phyloP scores from a whole-genome alignment of 768 basidiomycete genomes.

The Tricholoma flavovirens region DNA sequence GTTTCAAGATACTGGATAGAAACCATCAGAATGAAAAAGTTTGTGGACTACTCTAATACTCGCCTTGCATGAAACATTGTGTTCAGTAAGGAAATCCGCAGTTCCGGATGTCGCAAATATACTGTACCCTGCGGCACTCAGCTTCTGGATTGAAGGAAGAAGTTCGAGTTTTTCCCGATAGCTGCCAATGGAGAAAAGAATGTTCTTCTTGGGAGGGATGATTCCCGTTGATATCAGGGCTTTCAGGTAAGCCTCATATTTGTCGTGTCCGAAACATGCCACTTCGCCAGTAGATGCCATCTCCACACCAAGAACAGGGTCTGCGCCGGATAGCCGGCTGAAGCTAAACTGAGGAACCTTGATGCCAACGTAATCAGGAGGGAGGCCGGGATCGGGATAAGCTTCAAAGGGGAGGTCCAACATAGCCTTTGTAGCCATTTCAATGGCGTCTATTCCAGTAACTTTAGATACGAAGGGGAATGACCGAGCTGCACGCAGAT shows the following conservation, averaged over 20 bases:
- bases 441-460: constrained; percentile 95
- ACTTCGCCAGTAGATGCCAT: constrained; percentile 99
- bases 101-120: constrained; percentile 98
- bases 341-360: constrained; percentile 99
- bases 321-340: constrained; percentile 92
- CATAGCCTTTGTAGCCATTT: constrained; percentile 99
- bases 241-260: constrained; percentile 98
- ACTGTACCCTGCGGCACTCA: constrained; percentile 89
- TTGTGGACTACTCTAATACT: constrained; percentile 4
- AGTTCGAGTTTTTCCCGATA: constrained; percentile 98
- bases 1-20: constrained; percentile 76
- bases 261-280: constrained; percentile 95
- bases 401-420: constrained; percentile 82
- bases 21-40: not conserved
- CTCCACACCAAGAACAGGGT: constrained; percentile 96
- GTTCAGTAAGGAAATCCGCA: constrained; percentile 95
- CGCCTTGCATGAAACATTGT: constrained; percentile 94
- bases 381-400: constrained; percentile 85
- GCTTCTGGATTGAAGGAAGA: constrained; percentile 89
- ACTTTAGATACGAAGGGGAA: constrained; percentile 99
- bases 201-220: constrained; percentile 92
- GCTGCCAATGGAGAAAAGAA: constrained; percentile 93
- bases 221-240: constrained; percentile 96
- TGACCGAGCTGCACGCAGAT: constrained; percentile 93
- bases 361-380: constrained; percentile 93